Conservation (phyloP, 2,329 filamentous ascomycete species). For the Pseudocercospora eumusae region DNA sequence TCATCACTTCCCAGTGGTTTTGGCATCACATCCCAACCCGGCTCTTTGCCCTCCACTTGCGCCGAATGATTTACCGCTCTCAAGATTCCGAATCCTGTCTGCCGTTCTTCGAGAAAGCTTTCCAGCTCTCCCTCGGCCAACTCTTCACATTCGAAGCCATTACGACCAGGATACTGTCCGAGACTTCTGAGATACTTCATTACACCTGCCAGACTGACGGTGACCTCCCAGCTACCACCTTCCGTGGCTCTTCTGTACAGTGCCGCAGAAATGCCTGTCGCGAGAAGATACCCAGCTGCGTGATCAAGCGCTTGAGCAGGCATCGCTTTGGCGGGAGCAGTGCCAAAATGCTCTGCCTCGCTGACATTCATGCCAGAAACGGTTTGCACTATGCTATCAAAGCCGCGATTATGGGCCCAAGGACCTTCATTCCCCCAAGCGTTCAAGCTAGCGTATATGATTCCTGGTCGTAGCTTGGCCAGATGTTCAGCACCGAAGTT, state of each 20-base stretch:
- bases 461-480: constrained; percentile 43
- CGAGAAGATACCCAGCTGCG: constrained; percentile 57
- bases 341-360: constrained; percentile 52
- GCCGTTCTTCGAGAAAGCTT: constrained; percentile 48
- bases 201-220: constrained; percentile 58
- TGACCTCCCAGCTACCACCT: constrained; percentile 55
- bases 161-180: constrained; percentile 51
- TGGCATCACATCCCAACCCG: constrained; percentile 57
- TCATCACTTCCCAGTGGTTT: constrained; percentile 52
- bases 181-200: constrained; percentile 60
- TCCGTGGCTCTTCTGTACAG: constrained; percentile 50
- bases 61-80: constrained; percentile 54
- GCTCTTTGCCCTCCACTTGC: constrained; percentile 47
- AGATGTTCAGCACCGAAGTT: constrained; percentile 48
- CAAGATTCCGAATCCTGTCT: constrained; percentile 52
- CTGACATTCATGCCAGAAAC: constrained; percentile 59
- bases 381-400: constrained; percentile 58
- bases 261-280: constrained; percentile 55
- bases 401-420: constrained; percentile 53
- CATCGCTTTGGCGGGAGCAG: constrained; percentile 42
- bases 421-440: constrained; percentile 54
- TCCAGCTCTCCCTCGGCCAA: constrained; percentile 12
- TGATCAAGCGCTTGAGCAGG: constrained; percentile 62
- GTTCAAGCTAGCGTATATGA: constrained; percentile 56
- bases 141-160: constrained; percentile 48